Percentiles rank a stretch among this genome's conserved stretches.
These are phyloP conservation scores for Termitomyces eurrhizus DNA, from an alignment of 768 basidiomycete genomes.

Conservation along the genomic window DNA sequence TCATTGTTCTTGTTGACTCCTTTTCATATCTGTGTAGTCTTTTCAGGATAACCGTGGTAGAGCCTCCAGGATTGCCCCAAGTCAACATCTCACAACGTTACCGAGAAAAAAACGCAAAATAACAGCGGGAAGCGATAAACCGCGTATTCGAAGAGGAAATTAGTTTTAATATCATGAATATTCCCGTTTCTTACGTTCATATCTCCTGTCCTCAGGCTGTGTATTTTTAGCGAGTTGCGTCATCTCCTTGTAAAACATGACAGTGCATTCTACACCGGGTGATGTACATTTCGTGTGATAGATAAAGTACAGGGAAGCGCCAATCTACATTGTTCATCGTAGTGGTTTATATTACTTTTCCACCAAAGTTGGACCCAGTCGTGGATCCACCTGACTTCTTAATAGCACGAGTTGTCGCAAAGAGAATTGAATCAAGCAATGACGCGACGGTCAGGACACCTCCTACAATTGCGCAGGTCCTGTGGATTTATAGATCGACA, in stretches of 20 bases:
- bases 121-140: constrained; percentile 6
- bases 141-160: constrained; percentile 9
- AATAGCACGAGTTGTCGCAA: constrained; percentile 72
- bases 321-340: background rate
- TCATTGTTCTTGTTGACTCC: background rate
- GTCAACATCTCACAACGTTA: constrained; percentile 18
- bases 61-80: constrained; percentile 7
- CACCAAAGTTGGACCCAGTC: constrained; percentile 25
- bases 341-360: constrained; percentile 41
- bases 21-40: constrained; percentile 17
- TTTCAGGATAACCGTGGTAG: constrained; percentile 27
- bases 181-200: background rate
- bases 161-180: background rate
- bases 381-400: constrained; percentile 50
- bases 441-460: constrained; percentile 95
- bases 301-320: constrained; percentile 10
- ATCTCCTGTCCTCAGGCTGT: background rate
- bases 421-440: constrained; percentile 81
- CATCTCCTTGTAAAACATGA: constrained; percentile 8
- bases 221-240: constrained; percentile 4
- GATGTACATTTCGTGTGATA: constrained; percentile 10
- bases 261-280: constrained; percentile 6
- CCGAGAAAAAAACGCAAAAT: constrained; percentile 34
- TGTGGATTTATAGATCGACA: constrained; percentile 25
- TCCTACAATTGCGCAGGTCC: constrained; percentile 96